phyloP scores from a whole-genome alignment of 1,139 yeast genomes.

The Sugiyamaella novakii region DNA sequence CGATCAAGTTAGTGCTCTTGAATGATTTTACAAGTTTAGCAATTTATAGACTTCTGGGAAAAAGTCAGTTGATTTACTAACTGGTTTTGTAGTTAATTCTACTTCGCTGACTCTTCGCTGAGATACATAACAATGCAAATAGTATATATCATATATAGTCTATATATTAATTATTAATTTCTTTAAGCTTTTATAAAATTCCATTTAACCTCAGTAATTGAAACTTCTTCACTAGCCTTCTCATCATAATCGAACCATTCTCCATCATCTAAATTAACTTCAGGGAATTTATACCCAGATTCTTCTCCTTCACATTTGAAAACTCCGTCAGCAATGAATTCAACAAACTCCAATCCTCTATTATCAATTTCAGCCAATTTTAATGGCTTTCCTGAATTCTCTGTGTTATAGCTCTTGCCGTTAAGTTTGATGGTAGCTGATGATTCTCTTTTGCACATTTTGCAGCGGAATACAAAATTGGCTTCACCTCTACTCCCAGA shows the following conservation, averaged over 20 bases:
- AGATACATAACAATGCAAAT: too few species aligned
- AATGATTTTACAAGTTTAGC: constrained; percentile 2
- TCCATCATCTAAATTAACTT: constrained; percentile 71
- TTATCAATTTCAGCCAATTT: constrained; percentile 72
- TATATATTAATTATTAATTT: not conserved
- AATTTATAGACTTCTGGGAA: too few species aligned
- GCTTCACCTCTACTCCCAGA: constrained; percentile 81
- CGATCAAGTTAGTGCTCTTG: constrained; percentile 14
- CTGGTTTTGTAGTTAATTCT: too few species aligned
- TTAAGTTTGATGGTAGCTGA: constrained; percentile 35
- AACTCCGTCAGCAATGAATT: constrained; percentile 68
- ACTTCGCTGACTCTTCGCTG: too few species aligned
- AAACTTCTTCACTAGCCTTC: constrained; percentile 74
- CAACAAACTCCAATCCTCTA: constrained; percentile 76
- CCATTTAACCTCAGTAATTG: constrained; percentile 74
- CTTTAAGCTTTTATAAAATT: constrained; percentile 41
- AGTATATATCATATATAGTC: too few species aligned
- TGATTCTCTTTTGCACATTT: constrained; percentile 59
- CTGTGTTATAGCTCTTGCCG: constrained; percentile 40
- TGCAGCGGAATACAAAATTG: constrained; percentile 78
- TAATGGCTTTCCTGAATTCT: constrained; percentile 45
- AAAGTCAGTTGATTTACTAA: too few species aligned
- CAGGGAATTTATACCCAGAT: constrained; percentile 55
- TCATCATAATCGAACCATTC: constrained; percentile 98
- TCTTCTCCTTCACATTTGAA: constrained; percentile 64